Conservation (phyloP, 2,329 filamentous ascomycete genomes). For the Ophiocordyceps camponoti-floridani region DNA sequence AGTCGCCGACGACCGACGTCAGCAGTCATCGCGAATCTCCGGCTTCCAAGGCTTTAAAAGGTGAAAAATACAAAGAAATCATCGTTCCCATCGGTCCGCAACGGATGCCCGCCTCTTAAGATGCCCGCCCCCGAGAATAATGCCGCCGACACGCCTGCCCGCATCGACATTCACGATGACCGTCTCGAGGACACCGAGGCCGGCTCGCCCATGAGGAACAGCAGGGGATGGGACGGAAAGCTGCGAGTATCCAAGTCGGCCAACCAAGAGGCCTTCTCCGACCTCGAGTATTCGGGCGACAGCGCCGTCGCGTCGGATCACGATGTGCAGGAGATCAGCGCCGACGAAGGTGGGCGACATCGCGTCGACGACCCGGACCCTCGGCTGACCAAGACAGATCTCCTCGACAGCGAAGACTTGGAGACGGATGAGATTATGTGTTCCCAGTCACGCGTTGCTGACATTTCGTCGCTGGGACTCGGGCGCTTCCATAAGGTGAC, state of each 20-base stretch:
- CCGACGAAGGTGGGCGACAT: constrained; percentile 52
- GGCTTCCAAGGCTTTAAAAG: too few relatives aligned
- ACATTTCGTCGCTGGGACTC: constrained; percentile 60
- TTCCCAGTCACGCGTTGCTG: constrained; percentile 69
- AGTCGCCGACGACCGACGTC: neutral
- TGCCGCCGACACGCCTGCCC: constrained; percentile 18
- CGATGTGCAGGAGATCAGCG: constrained; percentile 60
- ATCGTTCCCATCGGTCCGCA: neutral
- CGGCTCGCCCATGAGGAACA: constrained; percentile 34
- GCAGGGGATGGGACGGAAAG: constrained; percentile 72
- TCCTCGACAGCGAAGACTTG: constrained; percentile 40
- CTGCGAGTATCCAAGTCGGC: constrained; percentile 48
- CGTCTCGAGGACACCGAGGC: constrained; percentile 21
- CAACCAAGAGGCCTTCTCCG: constrained; percentile 69
- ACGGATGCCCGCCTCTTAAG: constrained; percentile 3
- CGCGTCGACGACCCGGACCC: neutral
- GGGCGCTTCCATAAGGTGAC: constrained; percentile 63
- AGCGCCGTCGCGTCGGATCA: constrained; percentile 53
- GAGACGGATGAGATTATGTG: constrained; percentile 68
- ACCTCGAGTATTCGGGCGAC: constrained; percentile 68
- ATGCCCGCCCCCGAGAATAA: constrained; percentile 24
- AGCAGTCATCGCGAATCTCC: neutral
- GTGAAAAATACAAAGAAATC: neutral
- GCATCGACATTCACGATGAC: constrained; percentile 31
- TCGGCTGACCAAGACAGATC: constrained; percentile 22